phyloP scores from a whole-genome alignment of 495 filamentous ascomycete genomes.

The Xylaria acuta region DNA sequence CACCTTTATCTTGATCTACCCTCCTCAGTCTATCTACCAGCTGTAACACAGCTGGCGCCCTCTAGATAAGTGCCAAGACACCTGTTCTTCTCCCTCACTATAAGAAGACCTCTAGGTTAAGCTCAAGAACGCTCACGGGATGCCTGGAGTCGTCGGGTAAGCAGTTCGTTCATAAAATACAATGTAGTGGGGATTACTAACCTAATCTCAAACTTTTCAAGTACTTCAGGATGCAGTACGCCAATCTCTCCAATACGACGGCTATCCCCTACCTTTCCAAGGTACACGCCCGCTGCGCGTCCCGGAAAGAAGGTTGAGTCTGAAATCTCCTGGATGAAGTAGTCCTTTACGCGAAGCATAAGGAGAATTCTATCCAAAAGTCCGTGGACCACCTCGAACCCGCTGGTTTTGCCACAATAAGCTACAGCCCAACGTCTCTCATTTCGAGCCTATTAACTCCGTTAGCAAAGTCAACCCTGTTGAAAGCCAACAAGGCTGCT shows the following conservation, averaged over 20 bases:
- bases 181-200: conserved; percentile 43
- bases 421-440: conserved; percentile 95
- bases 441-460: conserved; percentile 67
- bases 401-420: conserved; percentile 91
- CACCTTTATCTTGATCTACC: neutral
- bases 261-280: conserved; percentile 69
- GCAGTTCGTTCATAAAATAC: conserved; percentile 12
- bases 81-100: conserved; percentile 42
- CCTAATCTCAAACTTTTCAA: conserved; percentile 93
- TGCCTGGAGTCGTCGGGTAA: conserved; percentile 59
- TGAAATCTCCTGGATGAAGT: conserved; percentile 93
- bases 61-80: neutral
- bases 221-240: conserved; percentile 88
- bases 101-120: conserved; percentile 95
- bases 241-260: conserved; percentile 83
- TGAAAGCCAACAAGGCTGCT: neutral
- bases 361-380: conserved; percentile 88
- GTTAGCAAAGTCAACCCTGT: neutral
- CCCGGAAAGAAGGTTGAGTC: conserved; percentile 84
- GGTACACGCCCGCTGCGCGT: conserved; percentile 81
- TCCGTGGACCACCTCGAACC: conserved; percentile 96
- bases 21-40: neutral
- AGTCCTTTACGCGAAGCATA: conserved; percentile 83
- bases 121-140: conserved; percentile 92
- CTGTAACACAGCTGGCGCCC: too few relatives aligned